These are phyloP conservation scores for Jackrogersella minutella DNA, from an alignment of 495 filamentous ascomycete genomes.

Conservation along the genomic window DNA sequence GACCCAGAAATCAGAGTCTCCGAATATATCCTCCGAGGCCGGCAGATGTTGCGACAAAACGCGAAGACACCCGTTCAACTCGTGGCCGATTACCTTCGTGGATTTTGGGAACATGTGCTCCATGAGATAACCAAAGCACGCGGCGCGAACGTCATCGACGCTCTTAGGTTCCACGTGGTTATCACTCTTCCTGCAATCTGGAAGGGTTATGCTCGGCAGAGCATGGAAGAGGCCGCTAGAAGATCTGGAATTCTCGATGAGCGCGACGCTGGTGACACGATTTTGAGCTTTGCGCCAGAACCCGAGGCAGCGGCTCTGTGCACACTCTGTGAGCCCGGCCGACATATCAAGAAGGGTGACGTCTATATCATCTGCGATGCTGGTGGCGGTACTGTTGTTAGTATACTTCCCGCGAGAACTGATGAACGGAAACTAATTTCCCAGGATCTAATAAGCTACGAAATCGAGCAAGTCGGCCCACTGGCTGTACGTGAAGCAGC, in stretches of 20 bases:
- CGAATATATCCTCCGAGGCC: neutral
- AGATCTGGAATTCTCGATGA: conserved; percentile 28
- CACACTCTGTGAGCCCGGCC: conserved; percentile 28
- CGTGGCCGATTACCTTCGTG: conserved; percentile 28
- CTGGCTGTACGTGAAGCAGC: conserved; percentile 32
- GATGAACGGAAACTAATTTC: neutral
- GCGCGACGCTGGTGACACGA: conserved; percentile 36
- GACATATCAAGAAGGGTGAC: conserved; percentile 16
- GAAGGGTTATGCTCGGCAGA: conserved; percentile 36
- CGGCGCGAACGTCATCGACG: conserved; percentile 20
- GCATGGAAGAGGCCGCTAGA: conserved; percentile 33
- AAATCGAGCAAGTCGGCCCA: conserved; percentile 9
- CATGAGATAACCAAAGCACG: conserved; percentile 18
- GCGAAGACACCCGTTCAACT: conserved; percentile 18
- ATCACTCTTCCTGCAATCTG: conserved; percentile 46
- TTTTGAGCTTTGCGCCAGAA: conserved; percentile 36
- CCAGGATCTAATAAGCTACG: conserved; percentile 41
- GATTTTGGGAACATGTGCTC: conserved; percentile 35
- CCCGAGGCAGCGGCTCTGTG: conserved; percentile 40
- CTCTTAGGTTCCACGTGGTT: conserved; percentile 34
- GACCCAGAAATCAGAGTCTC: conserved; percentile 15
- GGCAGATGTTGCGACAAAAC: conserved; percentile 4
- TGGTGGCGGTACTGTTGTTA: conserved; percentile 43
- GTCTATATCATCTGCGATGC: conserved; percentile 42
- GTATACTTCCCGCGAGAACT: neutral